Conservation (phyloP, 2,329 filamentous ascomycete species). For the Alternaria longipes region DNA sequence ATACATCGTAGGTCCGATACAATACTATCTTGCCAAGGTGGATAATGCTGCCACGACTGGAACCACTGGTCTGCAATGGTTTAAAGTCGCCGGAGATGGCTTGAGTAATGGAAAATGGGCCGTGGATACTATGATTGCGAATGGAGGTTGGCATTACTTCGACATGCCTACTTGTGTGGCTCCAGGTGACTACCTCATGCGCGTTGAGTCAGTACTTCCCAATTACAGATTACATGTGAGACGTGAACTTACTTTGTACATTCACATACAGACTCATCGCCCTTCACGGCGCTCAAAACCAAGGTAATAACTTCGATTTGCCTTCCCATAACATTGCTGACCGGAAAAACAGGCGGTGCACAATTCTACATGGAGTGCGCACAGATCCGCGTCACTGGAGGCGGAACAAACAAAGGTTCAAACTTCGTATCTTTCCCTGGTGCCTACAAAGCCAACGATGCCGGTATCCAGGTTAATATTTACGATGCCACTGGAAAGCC, state of each 20-base stretch:
- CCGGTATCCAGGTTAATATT: constrained; percentile 31
- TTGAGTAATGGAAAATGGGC: constrained; percentile 53
- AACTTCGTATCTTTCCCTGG: constrained; percentile 36
- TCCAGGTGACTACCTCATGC: constrained; percentile 50
- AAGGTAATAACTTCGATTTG: background rate
- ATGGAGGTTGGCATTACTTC: constrained; percentile 55
- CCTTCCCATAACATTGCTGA: background rate
- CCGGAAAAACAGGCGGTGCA: background rate
- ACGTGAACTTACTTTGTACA: background rate
- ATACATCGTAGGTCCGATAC: constrained; percentile 22
- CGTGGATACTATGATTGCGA: constrained; percentile 57
- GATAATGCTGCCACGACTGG: constrained; percentile 43
- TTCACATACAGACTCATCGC: constrained; percentile 45
- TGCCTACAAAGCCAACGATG: constrained; percentile 34
- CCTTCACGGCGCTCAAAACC: constrained; percentile 45
- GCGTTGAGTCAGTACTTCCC: constrained; percentile 11
- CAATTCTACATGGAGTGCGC: constrained; percentile 38
- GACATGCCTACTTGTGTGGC: constrained; percentile 44
- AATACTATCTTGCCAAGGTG: constrained; percentile 44
- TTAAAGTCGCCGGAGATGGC: constrained; percentile 50
- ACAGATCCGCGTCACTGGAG: constrained; percentile 34
- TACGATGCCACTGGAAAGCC: constrained; percentile 25
- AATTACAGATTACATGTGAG: background rate
- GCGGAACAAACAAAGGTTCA: constrained; percentile 24
- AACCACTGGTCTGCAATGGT: constrained; percentile 50